These are phyloP conservation scores for Coelastrella sp. DNA, from an alignment of 139 green algal species.

Conservation along the genomic window DNA sequence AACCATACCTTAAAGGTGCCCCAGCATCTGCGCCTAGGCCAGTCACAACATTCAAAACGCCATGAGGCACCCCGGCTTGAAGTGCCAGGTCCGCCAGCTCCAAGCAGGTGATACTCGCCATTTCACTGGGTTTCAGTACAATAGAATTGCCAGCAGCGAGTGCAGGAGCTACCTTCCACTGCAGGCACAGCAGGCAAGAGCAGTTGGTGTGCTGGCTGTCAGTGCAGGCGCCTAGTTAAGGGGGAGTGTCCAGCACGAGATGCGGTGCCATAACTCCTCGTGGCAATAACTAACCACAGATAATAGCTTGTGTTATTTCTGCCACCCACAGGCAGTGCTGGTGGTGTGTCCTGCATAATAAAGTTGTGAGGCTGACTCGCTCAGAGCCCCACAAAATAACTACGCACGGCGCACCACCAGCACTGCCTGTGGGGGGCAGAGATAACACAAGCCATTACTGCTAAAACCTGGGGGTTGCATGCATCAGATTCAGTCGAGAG, in stretches of 20 bases:
- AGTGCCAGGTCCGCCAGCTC: slow-evolving; percentile 81
- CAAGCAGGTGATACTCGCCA: slow-evolving; percentile 86
- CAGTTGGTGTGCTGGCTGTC: not conserved
- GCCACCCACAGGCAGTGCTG: too few relatives aligned
- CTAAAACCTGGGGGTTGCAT: too few relatives aligned
- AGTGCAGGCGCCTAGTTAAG: not conserved
- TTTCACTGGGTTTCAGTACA: slow-evolving; percentile 89
- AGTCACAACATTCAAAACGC: slow-evolving; percentile 86
- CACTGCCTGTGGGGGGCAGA: too few relatives aligned
- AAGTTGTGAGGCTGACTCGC: too few relatives aligned
- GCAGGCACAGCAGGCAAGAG: not conserved
- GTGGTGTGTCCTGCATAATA: too few relatives aligned
- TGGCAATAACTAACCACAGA: too few relatives aligned
- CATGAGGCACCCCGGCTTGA: slow-evolving; percentile 77
- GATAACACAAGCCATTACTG: too few relatives aligned
- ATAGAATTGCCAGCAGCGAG: slow-evolving; percentile 85
- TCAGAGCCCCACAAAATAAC: too few relatives aligned
- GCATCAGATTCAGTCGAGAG: not conserved
- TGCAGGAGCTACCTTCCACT: slow-evolving; percentile 92
- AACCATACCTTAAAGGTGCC: slow-evolving; percentile 65
- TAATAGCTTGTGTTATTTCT: too few relatives aligned
- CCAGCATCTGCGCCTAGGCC: slow-evolving; percentile 69
- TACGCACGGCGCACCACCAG: too few relatives aligned
- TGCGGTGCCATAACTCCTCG: not conserved
- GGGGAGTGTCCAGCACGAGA: not conserved